Conservation (phyloP, 371 early-diverging fungal genomes). For the Blyttiomyces sp. region DNA sequence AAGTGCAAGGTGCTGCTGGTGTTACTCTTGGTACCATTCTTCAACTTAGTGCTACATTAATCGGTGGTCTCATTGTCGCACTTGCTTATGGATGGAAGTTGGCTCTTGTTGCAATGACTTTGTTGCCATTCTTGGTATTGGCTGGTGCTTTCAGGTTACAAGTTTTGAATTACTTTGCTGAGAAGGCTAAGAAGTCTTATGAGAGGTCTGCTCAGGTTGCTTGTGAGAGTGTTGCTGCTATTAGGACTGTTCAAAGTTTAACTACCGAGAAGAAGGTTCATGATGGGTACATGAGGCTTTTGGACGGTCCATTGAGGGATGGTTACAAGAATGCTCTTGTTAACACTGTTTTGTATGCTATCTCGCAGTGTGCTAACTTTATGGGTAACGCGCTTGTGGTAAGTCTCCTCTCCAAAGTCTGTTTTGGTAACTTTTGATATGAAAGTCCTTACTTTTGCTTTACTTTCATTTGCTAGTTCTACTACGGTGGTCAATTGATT, state of each 20-base stretch:
- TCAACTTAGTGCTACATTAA: slow-evolving; percentile 8
- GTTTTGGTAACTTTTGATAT: slow-evolving; percentile 32
- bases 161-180: slow-evolving; percentile 18
- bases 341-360: slow-evolving; percentile 26
- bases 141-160: slow-evolving; percentile 10
- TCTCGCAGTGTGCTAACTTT: slow-evolving; percentile 27
- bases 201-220: slow-evolving; percentile 68
- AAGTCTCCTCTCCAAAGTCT: slow-evolving; percentile 59
- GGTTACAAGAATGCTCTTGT: slow-evolving; percentile 32
- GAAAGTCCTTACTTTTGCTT: slow-evolving; percentile 11
- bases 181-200: slow-evolving; percentile 38
- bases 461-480: slow-evolving; percentile 1
- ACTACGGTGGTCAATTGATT: slow-evolving; percentile 28
- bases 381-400: slow-evolving; percentile 38
- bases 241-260: slow-evolving; percentile 79
- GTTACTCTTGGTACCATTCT: slow-evolving; percentile 22
- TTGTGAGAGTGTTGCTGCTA: slow-evolving; percentile 79
- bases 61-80: slow-evolving; percentile 36
- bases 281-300: slow-evolving; percentile 12
- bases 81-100: slow-evolving; percentile 34
- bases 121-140: slow-evolving; percentile 22
- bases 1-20: slow-evolving; percentile 48
- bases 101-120: slow-evolving; percentile 24
- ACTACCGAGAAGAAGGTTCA: slow-evolving; percentile 59
- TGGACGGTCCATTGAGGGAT: slow-evolving; percentile 31